phyloP scores from a whole-genome alignment of 2,329 filamentous ascomycete genomes.

The Escovopsis sp. region DNA sequence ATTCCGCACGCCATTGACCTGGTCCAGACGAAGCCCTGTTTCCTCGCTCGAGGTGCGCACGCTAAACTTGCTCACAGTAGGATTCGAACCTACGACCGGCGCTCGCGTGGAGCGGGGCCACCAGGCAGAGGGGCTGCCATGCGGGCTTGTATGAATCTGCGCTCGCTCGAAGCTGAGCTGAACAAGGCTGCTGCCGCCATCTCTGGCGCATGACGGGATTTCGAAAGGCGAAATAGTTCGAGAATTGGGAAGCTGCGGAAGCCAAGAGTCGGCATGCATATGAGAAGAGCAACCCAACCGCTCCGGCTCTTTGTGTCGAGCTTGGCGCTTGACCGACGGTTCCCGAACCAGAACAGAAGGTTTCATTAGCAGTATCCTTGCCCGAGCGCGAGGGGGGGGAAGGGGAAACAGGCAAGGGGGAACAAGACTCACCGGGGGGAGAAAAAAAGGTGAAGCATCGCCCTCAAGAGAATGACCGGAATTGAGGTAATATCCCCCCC shows the following conservation, averaged over 20 bases:
- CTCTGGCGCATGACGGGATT: too few relatives aligned
- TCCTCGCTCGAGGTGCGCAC: too few relatives aligned
- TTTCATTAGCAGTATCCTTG: slow-evolving; percentile 16
- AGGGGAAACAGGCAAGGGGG: slow-evolving; percentile 4
- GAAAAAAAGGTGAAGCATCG: slow-evolving; percentile 37
- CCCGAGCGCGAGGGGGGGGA: slow-evolving; percentile 5
- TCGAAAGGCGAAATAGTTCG: too few relatives aligned
- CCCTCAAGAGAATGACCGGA: slow-evolving; percentile 83
- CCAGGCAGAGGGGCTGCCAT: too few relatives aligned
- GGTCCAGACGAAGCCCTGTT: too few relatives aligned
- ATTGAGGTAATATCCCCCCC: slow-evolving; percentile 53
- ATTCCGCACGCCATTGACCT: too few relatives aligned
- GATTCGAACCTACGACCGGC: background rate
- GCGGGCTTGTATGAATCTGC: background rate
- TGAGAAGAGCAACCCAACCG: too few relatives aligned
- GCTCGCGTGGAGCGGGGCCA: background rate
- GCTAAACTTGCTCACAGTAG: background rate
- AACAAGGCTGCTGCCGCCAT: background rate
- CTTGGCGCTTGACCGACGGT: too few relatives aligned
- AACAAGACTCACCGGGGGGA: slow-evolving; percentile 13
- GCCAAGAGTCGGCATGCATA: too few relatives aligned
- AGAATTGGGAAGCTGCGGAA: too few relatives aligned
- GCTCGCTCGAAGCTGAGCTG: background rate
- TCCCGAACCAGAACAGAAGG: background rate
- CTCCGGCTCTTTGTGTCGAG: too few relatives aligned